Evolutionary conservation across 257 asterid genomes (phyloP).

Genomic region (Solanum sitiens): DNA sequence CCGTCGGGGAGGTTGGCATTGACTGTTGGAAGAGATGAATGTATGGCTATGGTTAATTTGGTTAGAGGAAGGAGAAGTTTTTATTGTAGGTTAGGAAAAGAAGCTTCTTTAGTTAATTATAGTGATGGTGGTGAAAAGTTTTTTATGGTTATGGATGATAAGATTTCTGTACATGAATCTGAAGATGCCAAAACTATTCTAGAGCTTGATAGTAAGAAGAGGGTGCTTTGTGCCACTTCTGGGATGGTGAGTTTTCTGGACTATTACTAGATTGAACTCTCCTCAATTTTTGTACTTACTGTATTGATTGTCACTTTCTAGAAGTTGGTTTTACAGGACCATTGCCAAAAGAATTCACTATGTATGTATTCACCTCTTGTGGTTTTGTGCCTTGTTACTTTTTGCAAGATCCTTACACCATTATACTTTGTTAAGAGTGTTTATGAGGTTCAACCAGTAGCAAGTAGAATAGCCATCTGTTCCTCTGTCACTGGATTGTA

Average conservation of each 20-base stretch:
- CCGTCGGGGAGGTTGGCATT: slow-evolving; percentile 79
- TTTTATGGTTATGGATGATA: slow-evolving; percentile 61
- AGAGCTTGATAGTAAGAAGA: slow-evolving; percentile 52
- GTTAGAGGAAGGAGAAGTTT: slow-evolving; percentile 80
- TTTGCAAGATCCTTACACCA: neutral
- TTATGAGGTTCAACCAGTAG: neutral
- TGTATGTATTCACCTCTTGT: neutral
- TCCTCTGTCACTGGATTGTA: neutral
- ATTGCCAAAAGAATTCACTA: neutral
- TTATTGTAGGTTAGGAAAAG: slow-evolving; percentile 61
- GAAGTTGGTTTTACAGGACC: neutral
- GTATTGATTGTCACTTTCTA: neutral
- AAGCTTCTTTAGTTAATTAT: slow-evolving; percentile 54
- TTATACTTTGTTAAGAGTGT: neutral
- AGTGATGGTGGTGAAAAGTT: slow-evolving; percentile 51
- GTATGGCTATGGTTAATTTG: slow-evolving; percentile 84
- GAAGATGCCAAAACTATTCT: slow-evolving; percentile 58
- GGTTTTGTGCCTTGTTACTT: neutral
- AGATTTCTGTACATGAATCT: slow-evolving; percentile 55
- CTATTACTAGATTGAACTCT: neutral
- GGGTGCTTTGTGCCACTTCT: slow-evolving; percentile 66
- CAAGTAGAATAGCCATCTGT: neutral
- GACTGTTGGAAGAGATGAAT: slow-evolving; percentile 74
- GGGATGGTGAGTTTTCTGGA: slow-evolving; percentile 31
- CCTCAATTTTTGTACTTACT: neutral